These are phyloP conservation scores for Arthrobotrys sinensis DNA, from an alignment of 2,329 filamentous ascomycete genomes.

Conservation along the genomic window DNA sequence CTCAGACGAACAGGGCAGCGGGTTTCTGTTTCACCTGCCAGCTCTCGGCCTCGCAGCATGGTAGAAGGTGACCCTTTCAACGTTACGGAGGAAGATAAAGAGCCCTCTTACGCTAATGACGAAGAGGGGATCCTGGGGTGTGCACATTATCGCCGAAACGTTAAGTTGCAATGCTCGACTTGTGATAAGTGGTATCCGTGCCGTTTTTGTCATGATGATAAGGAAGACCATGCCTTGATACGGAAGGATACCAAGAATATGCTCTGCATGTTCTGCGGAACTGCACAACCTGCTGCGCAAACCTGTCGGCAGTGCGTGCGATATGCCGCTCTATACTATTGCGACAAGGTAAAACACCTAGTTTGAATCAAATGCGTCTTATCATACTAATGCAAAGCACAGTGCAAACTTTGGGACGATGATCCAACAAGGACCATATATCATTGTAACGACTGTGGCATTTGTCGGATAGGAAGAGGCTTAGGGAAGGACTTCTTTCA, in stretches of 20 bases:
- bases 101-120: slow-evolving; percentile 69
- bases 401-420: slow-evolving; percentile 96
- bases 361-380: background rate
- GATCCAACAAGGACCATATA: slow-evolving; percentile 92
- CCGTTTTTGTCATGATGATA: slow-evolving; percentile 90
- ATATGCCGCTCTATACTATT: slow-evolving; percentile 89
- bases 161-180: slow-evolving; percentile 92
- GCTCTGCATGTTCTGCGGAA: slow-evolving; percentile 95
- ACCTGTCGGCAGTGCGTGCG: slow-evolving; percentile 83
- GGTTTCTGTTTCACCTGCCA: slow-evolving; percentile 67
- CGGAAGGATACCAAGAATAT: slow-evolving; percentile 91
- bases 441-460: slow-evolving; percentile 95
- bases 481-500: slow-evolving; percentile 98
- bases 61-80: slow-evolving; percentile 64
- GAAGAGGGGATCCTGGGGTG: slow-evolving; percentile 79
- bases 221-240: slow-evolving; percentile 83
- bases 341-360: slow-evolving; percentile 73
- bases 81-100: slow-evolving; percentile 67
- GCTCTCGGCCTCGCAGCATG: slow-evolving; percentile 69
- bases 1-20: slow-evolving; percentile 64
- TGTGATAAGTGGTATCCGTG: slow-evolving; percentile 96
- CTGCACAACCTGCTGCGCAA: slow-evolving; percentile 85
- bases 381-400: slow-evolving; percentile 4
- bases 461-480: slow-evolving; percentile 90
- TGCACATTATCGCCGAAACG: slow-evolving; percentile 92